These are phyloP conservation scores for Eimeria acervulina DNA, from an alignment of 169 alveolate species.

Conservation along the genomic window DNA sequence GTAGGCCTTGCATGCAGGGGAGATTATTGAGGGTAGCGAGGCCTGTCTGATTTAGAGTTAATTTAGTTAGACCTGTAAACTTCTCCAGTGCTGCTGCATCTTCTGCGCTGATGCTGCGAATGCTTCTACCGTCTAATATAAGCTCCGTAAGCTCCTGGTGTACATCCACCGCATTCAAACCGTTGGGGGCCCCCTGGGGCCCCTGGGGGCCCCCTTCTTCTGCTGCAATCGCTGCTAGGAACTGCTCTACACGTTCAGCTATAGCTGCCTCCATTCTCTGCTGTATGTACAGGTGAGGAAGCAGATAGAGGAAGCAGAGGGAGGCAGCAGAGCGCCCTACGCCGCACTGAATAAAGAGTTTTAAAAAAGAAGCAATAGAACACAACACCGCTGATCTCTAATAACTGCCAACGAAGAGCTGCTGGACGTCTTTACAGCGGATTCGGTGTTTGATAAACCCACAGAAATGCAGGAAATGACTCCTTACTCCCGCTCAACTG, in stretches of 20 bases:
- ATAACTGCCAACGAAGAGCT: no score
- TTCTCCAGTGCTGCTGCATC: conserved; percentile 91
- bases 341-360: no score
- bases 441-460: no score
- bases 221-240: conserved; percentile 8
- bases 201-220: no score
- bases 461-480: no score
- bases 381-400: no score
- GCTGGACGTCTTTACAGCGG: no score
- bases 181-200: no score
- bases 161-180: no score
- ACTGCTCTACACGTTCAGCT: conserved; percentile 68
- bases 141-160: conserved; percentile 87
- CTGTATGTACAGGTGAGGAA: neutral
- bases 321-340: no score
- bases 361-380: no score
- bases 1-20: conserved; percentile 91
- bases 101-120: conserved; percentile 87
- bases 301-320: no score
- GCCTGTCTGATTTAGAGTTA: conserved; percentile 94
- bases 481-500: neutral
- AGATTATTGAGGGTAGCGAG: conserved; percentile 89
- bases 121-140: conserved; percentile 92
- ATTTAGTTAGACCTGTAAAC: conserved; percentile 89
- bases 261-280: conserved; percentile 74